Percentiles rank a stretch among this genome's conserved stretches.
Evolutionary conservation across 2,329 filamentous ascomycete species (phyloP).

Genomic region (Cephalotrichum gorgonifer): DNA sequence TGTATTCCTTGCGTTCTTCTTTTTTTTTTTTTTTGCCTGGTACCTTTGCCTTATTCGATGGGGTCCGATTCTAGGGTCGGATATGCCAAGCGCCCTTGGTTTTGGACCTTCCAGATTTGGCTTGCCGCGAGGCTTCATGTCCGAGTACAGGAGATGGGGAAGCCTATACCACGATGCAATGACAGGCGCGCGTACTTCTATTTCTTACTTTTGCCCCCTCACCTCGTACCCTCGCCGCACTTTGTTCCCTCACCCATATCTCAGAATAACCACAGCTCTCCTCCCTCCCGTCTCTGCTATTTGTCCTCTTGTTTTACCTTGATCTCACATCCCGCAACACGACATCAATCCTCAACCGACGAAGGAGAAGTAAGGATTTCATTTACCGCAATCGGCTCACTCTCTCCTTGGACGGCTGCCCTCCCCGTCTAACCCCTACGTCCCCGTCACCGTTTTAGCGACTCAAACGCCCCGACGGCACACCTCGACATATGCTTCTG

Average conservation of each 20-base stretch:
- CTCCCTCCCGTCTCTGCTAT: background rate
- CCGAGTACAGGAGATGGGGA: slow-evolving; percentile 5
- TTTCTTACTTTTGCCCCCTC: slow-evolving; percentile 5
- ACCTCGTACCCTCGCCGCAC: slow-evolving; percentile 2
- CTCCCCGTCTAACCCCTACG: too few species aligned
- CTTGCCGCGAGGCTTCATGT: slow-evolving; percentile 50
- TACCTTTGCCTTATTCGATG: slow-evolving; percentile 3
- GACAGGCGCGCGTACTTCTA: slow-evolving; percentile 2
- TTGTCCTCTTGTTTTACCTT: background rate
- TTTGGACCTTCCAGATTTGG: slow-evolving; percentile 46
- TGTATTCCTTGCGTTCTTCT: slow-evolving; percentile 14
- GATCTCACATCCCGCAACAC: background rate
- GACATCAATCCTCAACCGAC: background rate
- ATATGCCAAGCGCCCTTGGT: slow-evolving; percentile 37
- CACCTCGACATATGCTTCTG: too few species aligned
- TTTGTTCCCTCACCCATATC: slow-evolving; percentile 2
- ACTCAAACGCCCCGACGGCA: too few species aligned
- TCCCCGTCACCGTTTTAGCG: too few species aligned
- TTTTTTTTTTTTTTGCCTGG: slow-evolving; percentile 9
- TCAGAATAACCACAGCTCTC: background rate
- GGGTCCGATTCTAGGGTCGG: slow-evolving; percentile 29
- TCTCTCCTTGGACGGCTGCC: too few species aligned
- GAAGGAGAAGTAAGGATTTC: background rate
- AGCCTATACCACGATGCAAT: slow-evolving; percentile 5
- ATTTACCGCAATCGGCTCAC: too few species aligned